phyloP scores from a whole-genome alignment of 2,329 filamentous ascomycete genomes.

The Bipolaris cookei region DNA sequence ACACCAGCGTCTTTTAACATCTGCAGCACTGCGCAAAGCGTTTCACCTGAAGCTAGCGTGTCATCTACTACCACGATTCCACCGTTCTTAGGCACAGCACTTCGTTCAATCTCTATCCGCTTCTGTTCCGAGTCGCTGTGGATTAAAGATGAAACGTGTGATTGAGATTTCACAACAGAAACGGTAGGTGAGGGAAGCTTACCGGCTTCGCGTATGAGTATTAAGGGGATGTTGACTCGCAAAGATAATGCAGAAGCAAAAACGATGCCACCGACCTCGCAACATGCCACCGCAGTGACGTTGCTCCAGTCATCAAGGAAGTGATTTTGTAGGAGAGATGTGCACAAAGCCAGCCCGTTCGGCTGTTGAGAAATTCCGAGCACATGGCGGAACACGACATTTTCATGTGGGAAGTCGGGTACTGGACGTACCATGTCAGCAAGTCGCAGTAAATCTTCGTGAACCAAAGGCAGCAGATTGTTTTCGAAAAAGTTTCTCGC shows the following conservation, averaged over 20 bases:
- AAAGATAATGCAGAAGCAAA: conserved; percentile 61
- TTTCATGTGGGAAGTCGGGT: conserved; percentile 58
- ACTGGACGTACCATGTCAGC: conserved; percentile 58
- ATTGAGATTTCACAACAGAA: conserved; percentile 56
- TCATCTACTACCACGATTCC: conserved; percentile 66
- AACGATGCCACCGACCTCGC: conserved; percentile 64
- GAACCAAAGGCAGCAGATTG: conserved; percentile 55
- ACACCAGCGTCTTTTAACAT: conserved; percentile 57
- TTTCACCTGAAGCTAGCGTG: conserved; percentile 63
- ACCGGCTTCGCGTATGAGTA: conserved; percentile 61
- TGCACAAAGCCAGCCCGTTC: conserved; percentile 60
- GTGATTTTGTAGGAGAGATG: conserved; percentile 56
- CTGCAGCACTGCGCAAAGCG: conserved; percentile 60
- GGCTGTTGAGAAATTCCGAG: conserved; percentile 62
- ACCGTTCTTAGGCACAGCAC: conserved; percentile 50
- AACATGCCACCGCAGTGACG: conserved; percentile 57
- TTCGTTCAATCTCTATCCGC: conserved; percentile 58
- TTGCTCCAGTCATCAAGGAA: conserved; percentile 57
- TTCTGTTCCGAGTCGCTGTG: conserved; percentile 34
- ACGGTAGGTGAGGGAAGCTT: conserved; percentile 66
- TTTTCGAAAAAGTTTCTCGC: conserved; percentile 53
- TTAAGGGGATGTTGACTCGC: conserved; percentile 53
- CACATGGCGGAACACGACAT: conserved; percentile 64
- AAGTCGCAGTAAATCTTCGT: conserved; percentile 56
- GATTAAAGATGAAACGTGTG: conserved; percentile 61